Evolutionary conservation across 208 protist genomes (phyloP), one percentile per base, ranked within the genome.

Genomic region (Trypanosoma theileri): DNA sequence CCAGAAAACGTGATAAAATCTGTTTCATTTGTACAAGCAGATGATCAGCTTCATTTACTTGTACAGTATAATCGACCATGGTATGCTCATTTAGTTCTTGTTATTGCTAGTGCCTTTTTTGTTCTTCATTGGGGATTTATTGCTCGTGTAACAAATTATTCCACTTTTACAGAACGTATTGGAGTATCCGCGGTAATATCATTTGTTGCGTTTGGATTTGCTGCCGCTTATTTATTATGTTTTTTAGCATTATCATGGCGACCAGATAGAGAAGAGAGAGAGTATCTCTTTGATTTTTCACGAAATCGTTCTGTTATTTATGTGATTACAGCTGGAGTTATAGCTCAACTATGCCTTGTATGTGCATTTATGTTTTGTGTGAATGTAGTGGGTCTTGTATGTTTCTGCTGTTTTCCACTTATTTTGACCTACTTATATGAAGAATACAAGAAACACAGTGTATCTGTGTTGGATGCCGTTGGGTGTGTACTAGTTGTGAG

Each of bases 1-100:
- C 60, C 73, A n/a, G 73, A 79, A 45, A 74, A 69, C 46, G 59
- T 79, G 17, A 69, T 79, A 45, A 69, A 73, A 21, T 79, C 73
- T 59, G 73, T 79, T 11, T 79, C 61, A 19, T 51, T 79, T 58
- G 51, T 79, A 2, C 57, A 71, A 44, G 59, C 66, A 19, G 61
- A 74, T 14, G 67, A 79, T 61, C 66, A 79, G n/a, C 17, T 77
- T 19, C 58, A 54, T 46, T 31, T 77, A 35, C 46, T 77, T 62
- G 66, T 79, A 16, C 24, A 71, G 55, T 79, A 67, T 55, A 69
- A 74, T 41, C 66, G 66, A 19, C 73, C 73, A 21, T 79, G 59
- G 65, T 69, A 73, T 21, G 73, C 54, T 21, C 64, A 73, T 50
- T n/a, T 67, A 9, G 56, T 66, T 16, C 31, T 67, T 11, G 0